Evolutionary conservation across 441 rosid species (phyloP), one percentile per base, ranked within the genome.

Genomic region (Croton setiger): DNA sequence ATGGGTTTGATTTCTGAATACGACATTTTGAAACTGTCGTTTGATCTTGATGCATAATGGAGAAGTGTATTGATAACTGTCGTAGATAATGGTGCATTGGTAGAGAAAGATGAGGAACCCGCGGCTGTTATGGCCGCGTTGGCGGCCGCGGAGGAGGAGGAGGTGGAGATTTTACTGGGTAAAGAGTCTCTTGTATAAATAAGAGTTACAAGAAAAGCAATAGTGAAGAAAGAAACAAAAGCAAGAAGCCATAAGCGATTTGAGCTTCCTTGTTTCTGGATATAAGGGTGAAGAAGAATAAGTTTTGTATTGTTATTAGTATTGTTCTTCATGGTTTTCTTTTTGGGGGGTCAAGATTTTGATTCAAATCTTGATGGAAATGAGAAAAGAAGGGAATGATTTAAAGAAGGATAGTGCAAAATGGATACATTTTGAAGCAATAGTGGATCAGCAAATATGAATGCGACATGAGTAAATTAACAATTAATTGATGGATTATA

Each of bases 241-340:
- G 90, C 97, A 33, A 94, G 91, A 61, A 90, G 96, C 97, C 96
- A 91, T 74, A 91, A 57, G 12, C 92, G 89, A 74, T 82, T 87
- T 18, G 98, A 79, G 76, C 85, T 83, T 20, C 95, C 90, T 67
- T 94, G 98, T 70, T 94, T 94, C 65, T 89, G 97, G 77, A 94
- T 82, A 59, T 94, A 94, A 1, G 97, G 98, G 64, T 89, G 98
- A 51, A 94, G 84, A 60, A 94, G 93, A 71, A 94, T 91, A 23
- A 91, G 92, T 81, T 86, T 94, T 5, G 97, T 91, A 83, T 87
- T 91, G 82, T 47, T 72, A 11, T 78, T 80, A 76, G 78, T 82
- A 67, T 39, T 74, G 77, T 75, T 82, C 83, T 84, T 89, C 88
- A 83, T 89, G 60, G 64, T 60, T 48, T 43, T 7, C 15, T 9